Conservation (phyloP, 441 rosid species). For the Pelargonium myrrhifolium region DNA sequence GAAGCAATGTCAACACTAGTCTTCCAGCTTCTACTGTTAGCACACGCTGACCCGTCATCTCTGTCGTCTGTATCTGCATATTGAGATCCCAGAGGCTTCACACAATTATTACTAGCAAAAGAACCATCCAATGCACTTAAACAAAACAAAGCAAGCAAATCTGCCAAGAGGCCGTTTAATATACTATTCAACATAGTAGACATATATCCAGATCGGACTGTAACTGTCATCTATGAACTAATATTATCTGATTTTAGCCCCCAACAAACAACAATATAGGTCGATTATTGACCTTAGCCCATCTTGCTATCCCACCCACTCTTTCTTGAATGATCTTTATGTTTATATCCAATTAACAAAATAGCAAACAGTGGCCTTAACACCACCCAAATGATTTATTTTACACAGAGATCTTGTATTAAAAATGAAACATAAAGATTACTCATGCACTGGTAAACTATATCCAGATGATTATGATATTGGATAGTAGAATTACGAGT, state of each 20-base stretch:
- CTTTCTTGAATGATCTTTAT: too few species aligned
- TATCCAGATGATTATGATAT: not conserved
- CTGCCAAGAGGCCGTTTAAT: not conserved
- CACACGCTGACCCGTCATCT: not conserved
- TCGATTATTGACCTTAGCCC: too few species aligned
- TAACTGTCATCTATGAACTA: not conserved
- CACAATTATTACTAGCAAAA: slow-evolving; percentile 1
- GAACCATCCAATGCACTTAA: not conserved
- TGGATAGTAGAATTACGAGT: slow-evolving; percentile 4
- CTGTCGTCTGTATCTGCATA: not conserved
- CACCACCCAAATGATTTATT: too few species aligned
- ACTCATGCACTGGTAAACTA: too few species aligned
- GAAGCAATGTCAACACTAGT: slow-evolving; percentile 7
- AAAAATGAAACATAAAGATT: too few species aligned
- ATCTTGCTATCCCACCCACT: too few species aligned
- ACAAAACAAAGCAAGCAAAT: not conserved
- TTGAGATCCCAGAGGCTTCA: slow-evolving; percentile 4
- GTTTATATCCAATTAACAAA: too few species aligned
- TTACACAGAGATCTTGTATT: too few species aligned
- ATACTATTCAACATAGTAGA: not conserved
- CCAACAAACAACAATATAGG: not conserved
- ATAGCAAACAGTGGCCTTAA: too few species aligned
- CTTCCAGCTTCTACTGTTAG: not conserved
- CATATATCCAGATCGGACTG: not conserved
- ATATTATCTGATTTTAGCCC: too few species aligned